A percentile compares a stretch with the other conserved stretches of the same genome.
These are phyloP conservation scores for Aspergillus sp. DNA, from an alignment of 2,329 filamentous ascomycete species.

Conservation along the genomic window DNA sequence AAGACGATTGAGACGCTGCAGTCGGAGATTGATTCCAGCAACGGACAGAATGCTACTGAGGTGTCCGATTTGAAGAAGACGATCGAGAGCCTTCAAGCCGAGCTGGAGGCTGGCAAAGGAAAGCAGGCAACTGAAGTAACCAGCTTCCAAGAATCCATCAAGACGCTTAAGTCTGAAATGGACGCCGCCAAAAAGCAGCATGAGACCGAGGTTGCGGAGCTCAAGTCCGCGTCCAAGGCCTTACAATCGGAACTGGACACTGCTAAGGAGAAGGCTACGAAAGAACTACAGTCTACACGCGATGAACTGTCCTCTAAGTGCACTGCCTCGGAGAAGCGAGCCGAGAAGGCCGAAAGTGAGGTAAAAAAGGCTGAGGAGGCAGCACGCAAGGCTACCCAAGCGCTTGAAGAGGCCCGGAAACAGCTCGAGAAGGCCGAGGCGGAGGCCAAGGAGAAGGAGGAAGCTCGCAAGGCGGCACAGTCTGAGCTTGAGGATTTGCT, in stretches of 20 bases:
- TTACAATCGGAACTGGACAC: conserved; percentile 54
- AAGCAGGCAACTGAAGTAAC: conserved; percentile 57
- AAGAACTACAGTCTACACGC: conserved; percentile 61
- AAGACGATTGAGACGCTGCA: conserved; percentile 62
- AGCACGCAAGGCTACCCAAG: conserved; percentile 51
- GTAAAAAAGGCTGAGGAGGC: conserved; percentile 36
- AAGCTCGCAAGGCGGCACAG: conserved; percentile 65
- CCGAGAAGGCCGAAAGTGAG: conserved; percentile 43
- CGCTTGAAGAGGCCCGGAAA: conserved; percentile 52
- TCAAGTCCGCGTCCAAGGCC: conserved; percentile 59
- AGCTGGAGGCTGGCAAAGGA: conserved; percentile 50
- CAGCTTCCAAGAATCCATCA: conserved; percentile 59
- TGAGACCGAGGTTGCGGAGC: conserved; percentile 62
- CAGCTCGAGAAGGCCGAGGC: conserved; percentile 36
- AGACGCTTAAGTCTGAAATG: conserved; percentile 54
- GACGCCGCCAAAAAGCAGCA: conserved; percentile 60
- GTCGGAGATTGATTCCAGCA: conserved; percentile 49
- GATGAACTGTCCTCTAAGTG: conserved; percentile 52
- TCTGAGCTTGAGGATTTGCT: conserved; percentile 77
- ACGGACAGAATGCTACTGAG: conserved; percentile 54
- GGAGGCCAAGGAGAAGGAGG: conserved; percentile 54
- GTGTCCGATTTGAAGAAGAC: conserved; percentile 54
- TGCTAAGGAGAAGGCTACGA: conserved; percentile 51
- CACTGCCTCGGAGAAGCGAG: conserved; percentile 52
- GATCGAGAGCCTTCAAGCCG: conserved; percentile 54